Percentiles rank a stretch among this genome's conserved stretches.
phyloP scores from a whole-genome alignment of 75 land plant genomes.

The Larix kaempferi region DNA sequence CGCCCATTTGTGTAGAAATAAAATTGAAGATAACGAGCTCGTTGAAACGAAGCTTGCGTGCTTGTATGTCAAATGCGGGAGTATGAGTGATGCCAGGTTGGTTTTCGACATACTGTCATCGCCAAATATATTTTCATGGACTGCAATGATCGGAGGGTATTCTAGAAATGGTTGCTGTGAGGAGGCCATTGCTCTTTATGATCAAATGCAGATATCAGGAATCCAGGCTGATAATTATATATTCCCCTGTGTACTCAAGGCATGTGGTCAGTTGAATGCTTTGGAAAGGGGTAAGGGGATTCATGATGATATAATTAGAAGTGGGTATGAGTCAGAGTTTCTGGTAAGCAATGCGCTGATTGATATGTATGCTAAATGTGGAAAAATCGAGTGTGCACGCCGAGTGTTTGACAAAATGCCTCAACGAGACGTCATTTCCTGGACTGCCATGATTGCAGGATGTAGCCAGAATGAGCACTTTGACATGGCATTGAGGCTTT shows the following conservation, averaged over 20 bases:
- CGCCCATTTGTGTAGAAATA: too few species aligned
- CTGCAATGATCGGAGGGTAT: too few species aligned
- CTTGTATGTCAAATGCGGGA: too few species aligned
- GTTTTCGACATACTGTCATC: too few species aligned
- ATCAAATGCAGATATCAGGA: background rate
- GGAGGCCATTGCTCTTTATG: too few species aligned
- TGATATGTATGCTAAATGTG: conserved; percentile 35
- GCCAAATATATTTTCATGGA: too few species aligned
- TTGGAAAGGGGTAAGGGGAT: conserved; percentile 17
- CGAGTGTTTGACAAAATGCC: conserved; percentile 40
- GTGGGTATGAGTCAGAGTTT: conserved; percentile 14
- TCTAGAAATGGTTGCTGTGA: too few species aligned
- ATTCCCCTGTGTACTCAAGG: conserved; percentile 27
- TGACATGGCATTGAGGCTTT: conserved; percentile 28
- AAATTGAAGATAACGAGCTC: too few species aligned
- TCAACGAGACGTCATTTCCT: conserved; percentile 46
- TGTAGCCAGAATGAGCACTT: conserved; percentile 21
- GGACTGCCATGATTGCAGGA: conserved; percentile 55
- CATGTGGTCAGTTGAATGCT: conserved; percentile 14
- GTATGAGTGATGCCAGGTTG: too few species aligned
- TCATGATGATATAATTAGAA: conserved; percentile 8
- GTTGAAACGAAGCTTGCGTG: too few species aligned
- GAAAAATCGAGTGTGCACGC: conserved; percentile 29
- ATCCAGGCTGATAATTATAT: conserved; percentile 16
- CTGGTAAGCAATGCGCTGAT: conserved; percentile 20